Conservation (phyloP, 1,284 basidiomycete genomes). For the Thecaphora thlaspeos region DNA sequence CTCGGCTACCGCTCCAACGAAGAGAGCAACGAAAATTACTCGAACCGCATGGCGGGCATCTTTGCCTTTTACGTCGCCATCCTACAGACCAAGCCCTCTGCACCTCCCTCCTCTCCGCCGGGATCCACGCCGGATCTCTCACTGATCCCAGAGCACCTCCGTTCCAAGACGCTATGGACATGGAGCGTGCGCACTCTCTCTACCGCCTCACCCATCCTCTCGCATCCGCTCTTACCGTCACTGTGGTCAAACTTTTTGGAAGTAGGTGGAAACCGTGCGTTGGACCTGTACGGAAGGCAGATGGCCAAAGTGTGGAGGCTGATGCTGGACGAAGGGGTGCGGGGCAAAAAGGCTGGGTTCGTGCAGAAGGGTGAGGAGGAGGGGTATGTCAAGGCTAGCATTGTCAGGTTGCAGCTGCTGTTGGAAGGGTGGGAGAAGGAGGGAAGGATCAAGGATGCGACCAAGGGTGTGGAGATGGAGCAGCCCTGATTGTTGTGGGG, state of each 20-base stretch:
- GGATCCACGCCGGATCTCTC: conserved; percentile 6
- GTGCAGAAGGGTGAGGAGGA: conserved; percentile 12
- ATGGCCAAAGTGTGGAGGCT: conserved; percentile 42
- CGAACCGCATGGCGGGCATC: conserved; percentile 74
- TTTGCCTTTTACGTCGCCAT: conserved; percentile 86
- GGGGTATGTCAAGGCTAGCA: conserved; percentile 41
- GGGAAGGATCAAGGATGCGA: conserved; percentile 18
- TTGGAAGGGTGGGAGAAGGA: conserved; percentile 56
- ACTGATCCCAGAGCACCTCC: conserved; percentile 28
- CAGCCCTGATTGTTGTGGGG: background rate
- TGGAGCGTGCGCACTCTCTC: conserved; percentile 49
- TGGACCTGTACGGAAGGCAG: conserved; percentile 44
- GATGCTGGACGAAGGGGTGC: conserved; percentile 40
- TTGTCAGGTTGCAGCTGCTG: conserved; percentile 49
- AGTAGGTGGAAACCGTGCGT: conserved; percentile 34
- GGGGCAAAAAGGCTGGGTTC: conserved; percentile 30
- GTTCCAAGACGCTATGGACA: conserved; percentile 44
- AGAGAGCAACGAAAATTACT: conserved; percentile 66
- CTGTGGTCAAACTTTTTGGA: conserved; percentile 52
- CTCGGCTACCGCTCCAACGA: conserved; percentile 67
- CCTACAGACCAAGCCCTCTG: conserved; percentile 60
- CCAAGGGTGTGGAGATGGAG: conserved; percentile 32
- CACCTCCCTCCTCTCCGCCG: conserved; percentile 7
- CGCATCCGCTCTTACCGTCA: conserved; percentile 43
- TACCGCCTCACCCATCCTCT: conserved; percentile 33